Base-by-base conservation (phyloP, 768 basidiomycete genomes). In the Glaciozyma martinii region DNA sequence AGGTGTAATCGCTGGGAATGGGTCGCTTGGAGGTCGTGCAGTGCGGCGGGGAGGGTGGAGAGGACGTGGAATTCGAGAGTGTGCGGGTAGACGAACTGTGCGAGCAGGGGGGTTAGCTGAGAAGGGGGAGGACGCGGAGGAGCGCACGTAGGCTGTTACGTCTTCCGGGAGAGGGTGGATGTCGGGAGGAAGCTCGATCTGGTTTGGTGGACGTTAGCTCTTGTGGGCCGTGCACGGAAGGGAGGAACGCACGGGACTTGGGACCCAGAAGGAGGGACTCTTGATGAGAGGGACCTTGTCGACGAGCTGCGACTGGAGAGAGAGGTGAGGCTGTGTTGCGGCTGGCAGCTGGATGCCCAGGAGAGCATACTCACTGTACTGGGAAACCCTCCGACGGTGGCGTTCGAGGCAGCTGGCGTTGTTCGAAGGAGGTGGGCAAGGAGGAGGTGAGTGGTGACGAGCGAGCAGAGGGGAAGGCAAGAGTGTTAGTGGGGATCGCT, bases 61-160 rank as follows among this genome's bases (percentile, higher is more conserved):
- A 93, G 76, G 69, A 90, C 80, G 74, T 94, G 92, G 0, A 85
- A 83, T 73, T 98, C 94, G 59, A 98, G 82, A 5, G 91, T 87
- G 80, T 90, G 97, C 3, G 94, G 93, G 73, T 97, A 98, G 50
- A 89, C 94, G 72, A 97, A 95, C 93, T 98, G 75, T 8, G 27
- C 13, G 25, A 25, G 44, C 37, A 27, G 40, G 5, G 42, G 46
- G 50, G 43, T 32, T 21, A 52, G n/a, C 16, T 58, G 62, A 8
- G 59, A 1, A 30, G 15, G 33, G 1, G 33, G 32, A 40, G 29
- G 29, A 46, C 29, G 18, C 32, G 29, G 16, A 23, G 27, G 29
- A 21, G 76, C 84, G 72, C 70, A 93, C 94, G 75, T 98, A 98
- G 67, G 89, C 83, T 2, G 84, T 85, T 6, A 98, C 86, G 43